These are phyloP conservation scores for Caryopteris hybrid DNA, from an alignment of 305 asterid species.

Conservation along the genomic window DNA sequence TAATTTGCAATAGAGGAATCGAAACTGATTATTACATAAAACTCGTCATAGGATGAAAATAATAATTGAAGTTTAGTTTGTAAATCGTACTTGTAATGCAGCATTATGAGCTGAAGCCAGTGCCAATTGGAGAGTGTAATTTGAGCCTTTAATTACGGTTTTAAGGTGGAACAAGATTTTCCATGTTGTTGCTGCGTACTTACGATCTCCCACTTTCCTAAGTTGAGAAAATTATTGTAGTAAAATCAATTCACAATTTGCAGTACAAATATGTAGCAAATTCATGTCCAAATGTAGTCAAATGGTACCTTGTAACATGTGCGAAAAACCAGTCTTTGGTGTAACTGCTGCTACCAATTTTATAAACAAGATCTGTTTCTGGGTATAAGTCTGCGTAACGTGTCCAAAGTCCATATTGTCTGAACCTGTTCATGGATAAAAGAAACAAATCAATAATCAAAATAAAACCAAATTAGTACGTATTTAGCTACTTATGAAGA, in stretches of 20 bases:
- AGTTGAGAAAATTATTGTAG: neutral
- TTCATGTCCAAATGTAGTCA: too few relatives aligned
- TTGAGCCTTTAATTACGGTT: constrained; percentile 21
- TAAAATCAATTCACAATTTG: neutral
- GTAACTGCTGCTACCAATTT: constrained; percentile 36
- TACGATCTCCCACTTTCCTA: constrained; percentile 30
- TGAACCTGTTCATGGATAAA: constrained; percentile 28
- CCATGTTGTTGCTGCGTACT: constrained; percentile 44
- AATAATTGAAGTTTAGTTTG: neutral
- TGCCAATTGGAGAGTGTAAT: constrained; percentile 55
- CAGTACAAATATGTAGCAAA: too few relatives aligned
- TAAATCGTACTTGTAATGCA: constrained; percentile 41
- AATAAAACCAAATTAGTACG: too few relatives aligned
- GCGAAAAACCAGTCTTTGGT: constrained; percentile 52
- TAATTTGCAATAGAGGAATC: too few relatives aligned
- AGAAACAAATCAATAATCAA: neutral
- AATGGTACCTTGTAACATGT: constrained; percentile 43
- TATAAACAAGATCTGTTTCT: constrained; percentile 31
- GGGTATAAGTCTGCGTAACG: constrained; percentile 43
- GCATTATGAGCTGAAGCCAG: constrained; percentile 44
- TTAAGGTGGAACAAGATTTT: constrained; percentile 38
- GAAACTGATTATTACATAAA: too few relatives aligned
- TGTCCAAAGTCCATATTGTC: constrained; percentile 53
- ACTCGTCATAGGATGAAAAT: too few relatives aligned
- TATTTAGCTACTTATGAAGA: too few relatives aligned